phyloP scores from a whole-genome alignment of 1,284 basidiomycete species.

The Boletus mariae region DNA sequence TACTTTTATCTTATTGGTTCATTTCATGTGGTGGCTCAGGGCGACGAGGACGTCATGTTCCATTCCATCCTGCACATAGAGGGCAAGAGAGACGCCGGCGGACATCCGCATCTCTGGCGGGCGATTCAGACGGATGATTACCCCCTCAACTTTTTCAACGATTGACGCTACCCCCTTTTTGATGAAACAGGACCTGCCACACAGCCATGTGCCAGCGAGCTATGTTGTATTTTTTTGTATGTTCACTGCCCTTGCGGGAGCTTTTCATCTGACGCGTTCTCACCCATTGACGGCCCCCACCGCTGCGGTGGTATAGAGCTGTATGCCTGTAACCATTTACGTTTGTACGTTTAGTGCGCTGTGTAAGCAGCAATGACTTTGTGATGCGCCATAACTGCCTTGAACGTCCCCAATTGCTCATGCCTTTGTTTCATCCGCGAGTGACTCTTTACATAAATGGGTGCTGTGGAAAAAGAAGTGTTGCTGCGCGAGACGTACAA shows the following conservation, averaged over 20 bases:
- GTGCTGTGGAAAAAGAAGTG: background rate
- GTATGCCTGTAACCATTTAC: constrained; percentile 6
- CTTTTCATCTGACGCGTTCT: background rate
- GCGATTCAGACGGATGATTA: constrained; percentile 59
- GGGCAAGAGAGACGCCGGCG: constrained; percentile 48
- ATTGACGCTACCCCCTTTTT: constrained; percentile 13
- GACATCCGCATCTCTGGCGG: constrained; percentile 53
- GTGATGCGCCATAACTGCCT: background rate
- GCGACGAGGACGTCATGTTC: constrained; percentile 59
- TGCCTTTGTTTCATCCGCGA: background rate
- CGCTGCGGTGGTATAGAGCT: constrained; percentile 1
- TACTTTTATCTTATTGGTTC: constrained; percentile 3
- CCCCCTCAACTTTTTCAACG: constrained; percentile 68
- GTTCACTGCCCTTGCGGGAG: constrained; percentile 10
- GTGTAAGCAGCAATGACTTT: background rate
- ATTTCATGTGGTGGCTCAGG: constrained; percentile 39
- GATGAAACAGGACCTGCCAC: constrained; percentile 21
- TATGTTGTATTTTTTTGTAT: background rate
- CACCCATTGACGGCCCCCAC: constrained; percentile 9
- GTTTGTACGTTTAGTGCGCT: constrained; percentile 7
- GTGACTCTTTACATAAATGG: background rate
- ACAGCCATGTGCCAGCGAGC: constrained; percentile 12
- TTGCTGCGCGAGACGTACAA: background rate
- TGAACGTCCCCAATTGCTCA: background rate
- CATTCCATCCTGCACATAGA: constrained; percentile 70